Evolutionary conservation across 164 flowering plant species (phyloP).

Genomic region (Vitis vinifera): ASM3070453v1 NC_081808.1:6158001-6158500

Average conservation of each 20-base stretch:
- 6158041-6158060: conserved; percentile 21
- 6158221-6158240: conserved; percentile 47
- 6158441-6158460: conserved; percentile 30
- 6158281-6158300: conserved; percentile 45
- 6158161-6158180: conserved; percentile 48
- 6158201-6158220: conserved; percentile 46
- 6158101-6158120: conserved; percentile 55
- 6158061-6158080: conserved; percentile 46
- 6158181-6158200: conserved; percentile 39
- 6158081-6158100: conserved; percentile 42
- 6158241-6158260: conserved; percentile 51
- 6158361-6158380: conserved; percentile 44
- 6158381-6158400: conserved; percentile 37
- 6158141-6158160: conserved; percentile 56
- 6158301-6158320: conserved; percentile 39
- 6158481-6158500: conserved; percentile 31
- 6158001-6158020: conserved; percentile 19
- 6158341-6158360: conserved; percentile 46
- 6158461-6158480: conserved; percentile 34
- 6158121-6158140: conserved; percentile 39
- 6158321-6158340: conserved; percentile 42
- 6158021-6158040: conserved; percentile 12
- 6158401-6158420: conserved; percentile 41
- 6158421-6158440: conserved; percentile 32
- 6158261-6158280: conserved; percentile 48